Evolutionary conservation across 352 stramenopile species (phyloP), one percentile per base, ranked within the genome.

Genomic region (Globisporangium spinosum): DNA sequence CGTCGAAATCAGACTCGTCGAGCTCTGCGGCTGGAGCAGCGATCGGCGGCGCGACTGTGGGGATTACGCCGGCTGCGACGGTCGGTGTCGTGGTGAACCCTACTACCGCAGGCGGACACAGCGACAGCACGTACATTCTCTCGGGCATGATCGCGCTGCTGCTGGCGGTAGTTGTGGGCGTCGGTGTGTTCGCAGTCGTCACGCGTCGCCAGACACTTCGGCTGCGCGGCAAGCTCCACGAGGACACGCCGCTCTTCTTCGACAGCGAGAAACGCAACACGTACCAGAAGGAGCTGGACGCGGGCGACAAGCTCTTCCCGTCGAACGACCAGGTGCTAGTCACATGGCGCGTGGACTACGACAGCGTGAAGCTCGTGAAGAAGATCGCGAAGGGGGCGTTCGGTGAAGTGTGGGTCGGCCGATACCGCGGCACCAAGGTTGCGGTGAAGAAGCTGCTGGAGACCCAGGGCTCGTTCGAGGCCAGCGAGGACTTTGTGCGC

Each of bases 161-260:
- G 54, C 59, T 84, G 20, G 22, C 74, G 3, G 70, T 69, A 0
- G 74, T 77, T 1, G 60, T 75, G n/a, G 72, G 75, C 9, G 68
- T 78, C 7, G 78, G 72, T 0, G 70, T 87, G 4, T 90, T 86
- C 57, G 71, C 77, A 3, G 77, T 77, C 38, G 71, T 86, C 32
- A 59, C 59, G 51, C 78, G 73, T 1, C 76, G 76, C 53, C 73
- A 72, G 25, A 75, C 72, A 9, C 75, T 73, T 29, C 72, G 73
- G 0, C 60, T 84, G 23, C 80, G 78, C 35, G 80, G 83, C 34
- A 82, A 73, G 32, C 72, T 90, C n/a, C 82, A 90, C 58, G 82
- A 90, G 56, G 76, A 85, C n/a, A 90, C 82, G 22, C 82, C 82
- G 29, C 65, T 90, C 43, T 90, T 89, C 71, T 90, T 90, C 47